Conservation (phyloP, 768 basidiomycete species). For the Leccinum aurantiacum region DNA sequence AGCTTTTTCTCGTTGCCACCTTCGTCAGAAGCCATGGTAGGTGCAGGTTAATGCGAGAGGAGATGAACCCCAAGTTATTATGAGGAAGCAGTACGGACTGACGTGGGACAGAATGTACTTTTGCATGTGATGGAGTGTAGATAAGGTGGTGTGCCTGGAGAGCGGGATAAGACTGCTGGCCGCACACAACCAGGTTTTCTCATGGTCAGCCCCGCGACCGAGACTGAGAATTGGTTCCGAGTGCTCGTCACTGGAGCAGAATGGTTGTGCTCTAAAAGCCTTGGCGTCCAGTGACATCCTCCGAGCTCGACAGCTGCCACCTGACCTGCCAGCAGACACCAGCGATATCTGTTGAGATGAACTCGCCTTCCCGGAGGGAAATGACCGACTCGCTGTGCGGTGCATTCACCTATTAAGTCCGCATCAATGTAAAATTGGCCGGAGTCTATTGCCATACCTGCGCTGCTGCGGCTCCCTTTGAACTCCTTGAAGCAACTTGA, state of each 20-base stretch:
- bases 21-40: conserved; percentile 13
- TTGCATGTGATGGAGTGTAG: not conserved
- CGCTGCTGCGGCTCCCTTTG: not conserved
- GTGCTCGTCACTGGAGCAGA: not conserved
- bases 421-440: not conserved
- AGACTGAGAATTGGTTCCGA: not conserved
- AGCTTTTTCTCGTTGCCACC: conserved; percentile 1
- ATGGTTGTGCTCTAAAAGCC: too few species aligned
- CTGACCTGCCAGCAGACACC: not conserved
- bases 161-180: not conserved
- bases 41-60: not conserved
- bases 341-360: not conserved
- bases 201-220: not conserved
- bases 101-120: not conserved
- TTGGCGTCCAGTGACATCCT: not conserved
- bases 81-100: not conserved
- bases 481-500: not conserved
- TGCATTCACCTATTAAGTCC: too few species aligned
- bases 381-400: too few species aligned
- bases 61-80: not conserved
- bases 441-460: not conserved
- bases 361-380: not conserved
- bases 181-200: not conserved
- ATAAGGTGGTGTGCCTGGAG: not conserved
- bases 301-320: not conserved